Percentiles rank a stretch among this genome's conserved stretches.
Conservation (phyloP, 1,139 yeast genomes). For the Tardiomyces depauwii region DNA sequence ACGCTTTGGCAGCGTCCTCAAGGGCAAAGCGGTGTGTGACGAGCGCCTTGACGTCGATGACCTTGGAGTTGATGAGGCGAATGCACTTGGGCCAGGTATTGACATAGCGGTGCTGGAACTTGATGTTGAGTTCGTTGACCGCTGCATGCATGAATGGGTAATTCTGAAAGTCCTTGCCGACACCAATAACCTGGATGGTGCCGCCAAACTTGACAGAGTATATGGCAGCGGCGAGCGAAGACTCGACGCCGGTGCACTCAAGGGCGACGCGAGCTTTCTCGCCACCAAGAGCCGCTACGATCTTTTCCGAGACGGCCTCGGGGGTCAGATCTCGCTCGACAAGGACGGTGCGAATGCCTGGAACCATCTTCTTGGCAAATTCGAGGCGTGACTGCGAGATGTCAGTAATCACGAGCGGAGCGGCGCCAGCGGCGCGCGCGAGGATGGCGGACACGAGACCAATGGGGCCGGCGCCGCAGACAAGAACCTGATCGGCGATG, state of each 20-base stretch:
- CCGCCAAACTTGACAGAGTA: constrained; percentile 46
- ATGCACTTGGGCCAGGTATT: constrained; percentile 66
- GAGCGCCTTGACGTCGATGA: constrained; percentile 49
- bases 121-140: constrained; percentile 54
- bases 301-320: constrained; percentile 25
- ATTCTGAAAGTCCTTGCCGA: constrained; percentile 46
- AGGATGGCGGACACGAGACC: constrained; percentile 72
- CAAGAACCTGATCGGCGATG: constrained; percentile 65
- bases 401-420: constrained; percentile 55
- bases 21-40: constrained; percentile 72
- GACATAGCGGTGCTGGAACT: constrained; percentile 74
- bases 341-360: constrained; percentile 46
- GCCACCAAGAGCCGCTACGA: constrained; percentile 27
- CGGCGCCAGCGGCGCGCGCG: constrained; percentile 76
- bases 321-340: constrained; percentile 31
- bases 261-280: constrained; percentile 49
- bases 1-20: constrained; percentile 70
- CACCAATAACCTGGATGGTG: constrained; percentile 56
- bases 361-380: constrained; percentile 48
- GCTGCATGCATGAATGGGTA: constrained; percentile 63
- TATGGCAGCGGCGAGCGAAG: constrained; percentile 49
- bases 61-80: constrained; percentile 45
- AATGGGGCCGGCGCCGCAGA: constrained; percentile 92
- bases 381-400: constrained; percentile 47
- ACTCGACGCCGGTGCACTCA: constrained; percentile 63